These are phyloP conservation scores for Boletus coccyginus DNA, from an alignment of 768 basidiomycete species.

Conservation along the genomic window DNA sequence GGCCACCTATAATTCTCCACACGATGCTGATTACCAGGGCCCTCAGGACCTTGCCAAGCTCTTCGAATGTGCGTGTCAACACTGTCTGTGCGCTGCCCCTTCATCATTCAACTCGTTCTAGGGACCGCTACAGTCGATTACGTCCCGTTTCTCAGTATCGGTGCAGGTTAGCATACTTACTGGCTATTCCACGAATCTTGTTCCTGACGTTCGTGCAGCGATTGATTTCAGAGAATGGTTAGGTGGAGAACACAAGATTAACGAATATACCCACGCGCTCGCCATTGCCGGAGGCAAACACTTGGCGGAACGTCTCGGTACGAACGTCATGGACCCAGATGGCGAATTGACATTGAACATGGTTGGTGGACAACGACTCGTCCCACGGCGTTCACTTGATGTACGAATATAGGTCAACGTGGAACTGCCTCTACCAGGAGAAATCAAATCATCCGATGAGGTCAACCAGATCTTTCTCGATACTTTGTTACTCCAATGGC, in stretches of 20 bases:
- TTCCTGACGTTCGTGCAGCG: slow-evolving; percentile 39
- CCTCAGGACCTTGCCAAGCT: slow-evolving; percentile 46
- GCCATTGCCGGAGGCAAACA: slow-evolving; percentile 63
- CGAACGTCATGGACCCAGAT: slow-evolving; percentile 57
- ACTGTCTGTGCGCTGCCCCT: neutral
- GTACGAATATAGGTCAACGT: slow-evolving; percentile 37
- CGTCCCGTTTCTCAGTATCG: slow-evolving; percentile 51
- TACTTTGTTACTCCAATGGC: slow-evolving; percentile 23
- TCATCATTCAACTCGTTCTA: slow-evolving; percentile 22
- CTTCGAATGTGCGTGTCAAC: slow-evolving; percentile 38
- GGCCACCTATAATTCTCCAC: slow-evolving; percentile 47
- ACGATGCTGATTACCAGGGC: slow-evolving; percentile 30
- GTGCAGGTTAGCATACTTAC: slow-evolving; percentile 38
- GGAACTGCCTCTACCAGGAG: slow-evolving; percentile 34
- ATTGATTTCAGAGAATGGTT: slow-evolving; percentile 69
- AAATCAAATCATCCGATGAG: slow-evolving; percentile 20
- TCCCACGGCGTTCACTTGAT: neutral
- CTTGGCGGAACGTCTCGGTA: slow-evolving; percentile 60
- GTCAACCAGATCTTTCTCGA: slow-evolving; percentile 14
- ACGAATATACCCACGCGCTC: slow-evolving; percentile 64
- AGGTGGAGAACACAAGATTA: slow-evolving; percentile 75
- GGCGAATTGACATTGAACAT: slow-evolving; percentile 66
- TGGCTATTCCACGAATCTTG: neutral
- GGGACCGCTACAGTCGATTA: slow-evolving; percentile 67
- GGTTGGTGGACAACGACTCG: slow-evolving; percentile 38